Conservation (phyloP, 768 basidiomycete species). For the Imleria badia region DNA sequence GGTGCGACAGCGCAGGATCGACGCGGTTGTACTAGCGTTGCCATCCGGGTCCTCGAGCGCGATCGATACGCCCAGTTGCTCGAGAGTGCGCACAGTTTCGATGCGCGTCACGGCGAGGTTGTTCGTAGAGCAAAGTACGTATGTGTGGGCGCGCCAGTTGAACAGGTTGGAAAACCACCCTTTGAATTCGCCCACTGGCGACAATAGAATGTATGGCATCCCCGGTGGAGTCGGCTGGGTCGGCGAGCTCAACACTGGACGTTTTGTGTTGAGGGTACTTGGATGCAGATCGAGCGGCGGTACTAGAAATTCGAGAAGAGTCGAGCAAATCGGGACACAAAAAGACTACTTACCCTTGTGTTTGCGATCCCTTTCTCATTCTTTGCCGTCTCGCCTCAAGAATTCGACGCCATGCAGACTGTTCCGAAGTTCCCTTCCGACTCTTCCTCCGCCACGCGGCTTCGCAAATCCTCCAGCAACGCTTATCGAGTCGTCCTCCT, state of each 20-base stretch:
- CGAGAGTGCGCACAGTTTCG: conserved; percentile 63
- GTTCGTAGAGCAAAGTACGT: conserved; percentile 55
- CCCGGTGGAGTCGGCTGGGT: conserved; percentile 40
- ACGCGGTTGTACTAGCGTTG: conserved; percentile 32
- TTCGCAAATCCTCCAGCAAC: conserved; percentile 33
- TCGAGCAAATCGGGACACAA: neutral
- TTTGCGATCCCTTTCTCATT: conserved; percentile 51
- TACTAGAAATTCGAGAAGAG: conserved; percentile 36
- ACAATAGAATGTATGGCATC: conserved; percentile 49
- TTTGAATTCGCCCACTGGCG: conserved; percentile 58
- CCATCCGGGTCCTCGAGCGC: conserved; percentile 50
- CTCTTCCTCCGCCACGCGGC: conserved; percentile 28
- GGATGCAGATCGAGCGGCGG: conserved; percentile 39
- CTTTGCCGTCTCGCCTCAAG: conserved; percentile 36
- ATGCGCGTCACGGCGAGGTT: conserved; percentile 60
- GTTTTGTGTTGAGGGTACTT: conserved; percentile 40
- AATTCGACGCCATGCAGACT: conserved; percentile 37
- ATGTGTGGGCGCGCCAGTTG: conserved; percentile 76
- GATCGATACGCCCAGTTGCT: conserved; percentile 61
- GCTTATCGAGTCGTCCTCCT: conserved; percentile 20
- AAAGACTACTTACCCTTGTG: conserved; percentile 44
- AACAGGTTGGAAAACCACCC: conserved; percentile 97
- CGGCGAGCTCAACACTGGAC: conserved; percentile 52
- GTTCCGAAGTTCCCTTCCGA: conserved; percentile 55
- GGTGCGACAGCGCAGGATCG: conserved; percentile 49